Conservation (phyloP, 2,329 filamentous ascomycete genomes). For the Ophiocordyceps camponoti-rufipedis region DNA sequence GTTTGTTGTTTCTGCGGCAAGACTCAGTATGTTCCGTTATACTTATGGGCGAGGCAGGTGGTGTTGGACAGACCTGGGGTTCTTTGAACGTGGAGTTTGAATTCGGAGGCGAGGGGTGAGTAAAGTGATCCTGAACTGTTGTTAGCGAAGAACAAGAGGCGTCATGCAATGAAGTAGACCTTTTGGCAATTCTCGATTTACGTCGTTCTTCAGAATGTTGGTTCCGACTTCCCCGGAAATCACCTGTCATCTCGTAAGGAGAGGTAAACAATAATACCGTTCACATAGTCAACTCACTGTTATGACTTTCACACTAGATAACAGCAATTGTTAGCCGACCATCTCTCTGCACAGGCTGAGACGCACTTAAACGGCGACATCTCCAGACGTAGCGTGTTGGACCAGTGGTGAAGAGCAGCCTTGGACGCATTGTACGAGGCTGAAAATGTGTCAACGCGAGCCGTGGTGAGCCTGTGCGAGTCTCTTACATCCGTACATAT, state of each 20-base stretch:
- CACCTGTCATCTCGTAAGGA: neutral
- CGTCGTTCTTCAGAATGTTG: neutral
- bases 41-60: too few species aligned
- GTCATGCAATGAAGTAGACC: neutral
- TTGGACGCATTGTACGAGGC: slow-evolving; percentile 7
- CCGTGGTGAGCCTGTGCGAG: too few species aligned
- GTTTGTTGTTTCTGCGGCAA: neutral
- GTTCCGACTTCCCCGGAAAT: neutral
- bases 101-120: neutral
- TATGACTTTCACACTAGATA: neutral
- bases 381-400: slow-evolving; percentile 6
- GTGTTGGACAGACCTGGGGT: neutral
- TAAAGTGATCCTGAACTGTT: neutral
- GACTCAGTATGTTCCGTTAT: neutral
- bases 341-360: neutral
- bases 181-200: neutral
- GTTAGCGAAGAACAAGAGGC: neutral
- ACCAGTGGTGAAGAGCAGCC: slow-evolving; percentile 6
- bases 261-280: neutral
- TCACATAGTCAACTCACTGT: neutral
- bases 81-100: neutral
- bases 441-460: neutral
- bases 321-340: neutral
- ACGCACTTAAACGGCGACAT: slow-evolving; percentile 6
- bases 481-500: slow-evolving; percentile 3